Percentiles rank a stretch among this genome's conserved stretches.
phyloP scores from a whole-genome alignment of 179 eudicot species.

The Vitellaria paradoxa region DNA sequence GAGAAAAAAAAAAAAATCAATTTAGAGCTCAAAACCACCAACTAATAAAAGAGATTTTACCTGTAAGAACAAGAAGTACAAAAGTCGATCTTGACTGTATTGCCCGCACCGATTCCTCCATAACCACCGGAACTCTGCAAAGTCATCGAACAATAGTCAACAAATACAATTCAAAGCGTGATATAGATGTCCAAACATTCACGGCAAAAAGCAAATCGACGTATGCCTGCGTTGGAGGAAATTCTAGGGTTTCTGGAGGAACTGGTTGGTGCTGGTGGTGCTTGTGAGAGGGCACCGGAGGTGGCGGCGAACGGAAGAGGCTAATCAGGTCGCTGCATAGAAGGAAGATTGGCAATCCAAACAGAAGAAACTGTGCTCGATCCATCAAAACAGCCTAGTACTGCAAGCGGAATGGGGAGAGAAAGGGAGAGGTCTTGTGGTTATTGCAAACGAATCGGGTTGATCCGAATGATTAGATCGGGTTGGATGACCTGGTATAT shows the following conservation, averaged over 20 bases:
- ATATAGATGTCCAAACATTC: too few relatives aligned
- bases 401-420: too few relatives aligned
- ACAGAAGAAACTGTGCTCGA: constrained; percentile 44
- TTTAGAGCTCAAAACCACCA: too few relatives aligned
- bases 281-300: constrained; percentile 33
- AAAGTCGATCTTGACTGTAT: constrained; percentile 66
- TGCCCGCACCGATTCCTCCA: constrained; percentile 51
- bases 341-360: constrained; percentile 65
- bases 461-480: background rate
- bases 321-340: constrained; percentile 47
- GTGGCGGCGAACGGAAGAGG: constrained; percentile 36
- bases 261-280: constrained; percentile 36
- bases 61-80: constrained; percentile 75
- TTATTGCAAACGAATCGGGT: too few relatives aligned
- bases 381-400: constrained; percentile 51
- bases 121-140: constrained; percentile 39
- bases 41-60: constrained; percentile 13
- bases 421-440: too few relatives aligned
- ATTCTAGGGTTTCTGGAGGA: constrained; percentile 39
- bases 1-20: too few relatives aligned
- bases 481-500: too few relatives aligned
- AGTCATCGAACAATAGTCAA: background rate
- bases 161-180: background rate
- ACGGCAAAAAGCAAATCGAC: too few relatives aligned
- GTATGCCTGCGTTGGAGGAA: constrained; percentile 14